Conservation (phyloP, 2,329 filamentous ascomycete genomes). For the Fusarium marasasianum region DNA sequence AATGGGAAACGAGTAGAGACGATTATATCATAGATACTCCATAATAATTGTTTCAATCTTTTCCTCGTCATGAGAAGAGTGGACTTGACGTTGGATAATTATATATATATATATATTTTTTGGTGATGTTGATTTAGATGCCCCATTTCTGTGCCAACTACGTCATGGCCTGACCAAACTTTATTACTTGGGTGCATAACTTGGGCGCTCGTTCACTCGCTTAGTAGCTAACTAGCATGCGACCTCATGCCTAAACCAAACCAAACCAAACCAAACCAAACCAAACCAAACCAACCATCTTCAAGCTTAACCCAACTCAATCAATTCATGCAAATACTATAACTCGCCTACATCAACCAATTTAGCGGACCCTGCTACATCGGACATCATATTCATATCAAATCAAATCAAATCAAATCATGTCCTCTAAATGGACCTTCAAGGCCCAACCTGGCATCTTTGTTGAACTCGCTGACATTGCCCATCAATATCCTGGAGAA, state of each 20-base stretch:
- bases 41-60: neutral
- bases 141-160: conserved; percentile 28
- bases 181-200: neutral
- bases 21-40: neutral
- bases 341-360: neutral
- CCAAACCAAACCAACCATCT: neutral
- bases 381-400: neutral
- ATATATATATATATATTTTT: neutral
- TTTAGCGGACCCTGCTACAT: neutral
- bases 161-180: conserved; percentile 24
- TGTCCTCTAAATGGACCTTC: conserved; percentile 39
- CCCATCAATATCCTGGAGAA: conserved; percentile 39
- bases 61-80: neutral
- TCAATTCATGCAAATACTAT: neutral
- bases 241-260: neutral
- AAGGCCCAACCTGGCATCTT: conserved; percentile 50
- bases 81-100: neutral
- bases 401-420: neutral
- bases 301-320: neutral
- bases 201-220: neutral
- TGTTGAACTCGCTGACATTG: conserved; percentile 52
- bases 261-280: too few species aligned
- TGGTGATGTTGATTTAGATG: neutral
- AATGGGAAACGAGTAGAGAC: neutral
- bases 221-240: neutral